These are phyloP conservation scores for Ascochyta fabae DNA, from an alignment of 2,329 filamentous ascomycete species.

Conservation along the genomic window DNA sequence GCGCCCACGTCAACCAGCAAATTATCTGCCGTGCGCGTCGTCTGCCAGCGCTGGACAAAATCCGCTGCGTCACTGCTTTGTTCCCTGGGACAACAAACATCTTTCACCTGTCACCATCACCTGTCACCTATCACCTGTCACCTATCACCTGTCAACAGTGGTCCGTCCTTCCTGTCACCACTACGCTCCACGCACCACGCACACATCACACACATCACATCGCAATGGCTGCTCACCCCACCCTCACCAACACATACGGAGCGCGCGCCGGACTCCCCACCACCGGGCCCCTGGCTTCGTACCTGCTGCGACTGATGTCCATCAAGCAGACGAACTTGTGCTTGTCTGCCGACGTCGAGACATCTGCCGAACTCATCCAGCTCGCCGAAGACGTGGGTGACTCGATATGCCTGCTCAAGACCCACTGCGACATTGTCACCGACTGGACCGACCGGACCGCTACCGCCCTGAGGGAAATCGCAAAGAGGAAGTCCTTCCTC, in stretches of 20 bases:
- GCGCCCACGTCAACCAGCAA: slow-evolving; percentile 14
- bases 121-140: background rate
- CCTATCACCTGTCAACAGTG: background rate
- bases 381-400: slow-evolving; percentile 66
- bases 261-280: slow-evolving; percentile 53
- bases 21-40: slow-evolving; percentile 17
- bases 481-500: slow-evolving; percentile 57
- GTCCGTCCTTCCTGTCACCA: slow-evolving; percentile 1
- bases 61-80: background rate
- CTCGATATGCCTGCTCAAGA: slow-evolving; percentile 66
- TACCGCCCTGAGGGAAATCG: slow-evolving; percentile 55
- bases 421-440: slow-evolving; percentile 67
- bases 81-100: slow-evolving; percentile 9
- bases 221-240: slow-evolving; percentile 41
- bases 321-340: slow-evolving; percentile 61
- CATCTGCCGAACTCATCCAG: slow-evolving; percentile 60
- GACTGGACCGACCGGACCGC: slow-evolving; percentile 66
- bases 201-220: background rate
- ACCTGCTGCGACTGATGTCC: slow-evolving; percentile 57
- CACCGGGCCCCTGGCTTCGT: slow-evolving; percentile 55
- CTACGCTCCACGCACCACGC: no score
- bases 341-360: slow-evolving; percentile 64
- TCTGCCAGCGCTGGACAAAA: background rate
- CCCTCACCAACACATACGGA: slow-evolving; percentile 52
- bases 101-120: background rate